phyloP scores from a whole-genome alignment of 2,329 filamentous ascomycete species.

The Erysiphe pulchra region DNA sequence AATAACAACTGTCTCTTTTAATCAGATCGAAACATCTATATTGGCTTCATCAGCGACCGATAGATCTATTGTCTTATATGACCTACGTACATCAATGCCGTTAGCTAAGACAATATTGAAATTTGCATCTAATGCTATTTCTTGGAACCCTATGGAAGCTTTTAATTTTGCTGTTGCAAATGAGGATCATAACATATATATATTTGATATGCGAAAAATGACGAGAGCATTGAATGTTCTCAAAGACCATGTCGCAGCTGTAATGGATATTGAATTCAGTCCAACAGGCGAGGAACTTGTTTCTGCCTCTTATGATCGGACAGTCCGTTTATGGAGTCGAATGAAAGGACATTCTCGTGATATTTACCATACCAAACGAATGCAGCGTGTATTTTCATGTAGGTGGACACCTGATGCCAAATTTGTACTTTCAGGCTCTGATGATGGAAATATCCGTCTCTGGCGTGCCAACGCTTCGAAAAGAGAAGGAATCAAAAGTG shows the following conservation, averaged over 20 bases:
- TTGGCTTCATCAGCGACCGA: conserved; percentile 69
- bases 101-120: conserved; percentile 58
- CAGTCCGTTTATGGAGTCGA: conserved; percentile 62
- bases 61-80: conserved; percentile 70
- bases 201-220: conserved; percentile 89
- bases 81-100: conserved; percentile 65
- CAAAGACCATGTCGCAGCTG: conserved; percentile 69
- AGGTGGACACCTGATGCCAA: conserved; percentile 73
- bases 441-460: conserved; percentile 75
- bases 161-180: conserved; percentile 87
- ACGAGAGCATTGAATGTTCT: conserved; percentile 69
- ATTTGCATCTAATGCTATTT: conserved; percentile 58
- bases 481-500: conserved; percentile 62
- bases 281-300: conserved; percentile 88
- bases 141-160: conserved; percentile 92
- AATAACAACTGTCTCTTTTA: conserved; percentile 70
- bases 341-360: conserved; percentile 66
- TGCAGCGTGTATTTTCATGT: conserved; percentile 79
- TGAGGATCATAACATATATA: conserved; percentile 38
- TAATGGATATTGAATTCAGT: conserved; percentile 91
- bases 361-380: conserved; percentile 90
- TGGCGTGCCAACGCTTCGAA: conserved; percentile 76
- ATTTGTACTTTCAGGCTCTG: conserved; percentile 72
- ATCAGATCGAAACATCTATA: conserved; percentile 80
- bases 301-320: conserved; percentile 69